Evolutionary conservation across 108 stramenopile genomes (phyloP).

Genomic region (Nannochloropsis gaditana): DNA sequence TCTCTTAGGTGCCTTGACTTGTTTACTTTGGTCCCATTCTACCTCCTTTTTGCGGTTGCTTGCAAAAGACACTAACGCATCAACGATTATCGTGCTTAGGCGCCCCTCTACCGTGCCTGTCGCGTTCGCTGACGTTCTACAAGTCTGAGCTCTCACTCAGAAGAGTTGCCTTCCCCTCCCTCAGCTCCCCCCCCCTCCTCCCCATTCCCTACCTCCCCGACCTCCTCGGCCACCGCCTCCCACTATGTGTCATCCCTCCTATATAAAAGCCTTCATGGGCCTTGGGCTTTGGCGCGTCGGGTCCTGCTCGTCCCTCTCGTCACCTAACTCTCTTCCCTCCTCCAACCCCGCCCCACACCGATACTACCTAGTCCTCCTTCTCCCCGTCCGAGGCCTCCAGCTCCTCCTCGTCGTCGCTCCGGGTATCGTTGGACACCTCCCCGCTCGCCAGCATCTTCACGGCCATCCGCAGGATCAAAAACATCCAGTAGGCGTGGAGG

Average conservation of each 20-base stretch:
- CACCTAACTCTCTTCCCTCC: no score
- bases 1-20: no score
- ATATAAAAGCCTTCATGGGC: neutral
- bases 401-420: constrained; percentile 28
- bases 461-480: constrained; percentile 29
- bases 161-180: neutral
- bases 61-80: neutral
- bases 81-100: neutral
- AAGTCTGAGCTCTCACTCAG: neutral
- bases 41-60: neutral
- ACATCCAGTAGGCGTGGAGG: constrained; percentile 35
- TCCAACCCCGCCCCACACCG: neutral
- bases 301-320: no score
- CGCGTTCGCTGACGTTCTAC: no score
- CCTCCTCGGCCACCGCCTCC: neutral
- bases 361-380: neutral
- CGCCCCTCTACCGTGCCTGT: no score
- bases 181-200: neutral
- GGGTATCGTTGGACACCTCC: neutral
- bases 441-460: constrained; percentile 15
- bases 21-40: no score
- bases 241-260: neutral
- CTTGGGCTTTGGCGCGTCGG: no score
- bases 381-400: neutral
- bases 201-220: neutral